A percentile compares a stretch with the other conserved stretches of the same genome.
Evolutionary conservation across 345 rosid species (phyloP).

Genomic region (Hirschfeldia incana): DNA sequence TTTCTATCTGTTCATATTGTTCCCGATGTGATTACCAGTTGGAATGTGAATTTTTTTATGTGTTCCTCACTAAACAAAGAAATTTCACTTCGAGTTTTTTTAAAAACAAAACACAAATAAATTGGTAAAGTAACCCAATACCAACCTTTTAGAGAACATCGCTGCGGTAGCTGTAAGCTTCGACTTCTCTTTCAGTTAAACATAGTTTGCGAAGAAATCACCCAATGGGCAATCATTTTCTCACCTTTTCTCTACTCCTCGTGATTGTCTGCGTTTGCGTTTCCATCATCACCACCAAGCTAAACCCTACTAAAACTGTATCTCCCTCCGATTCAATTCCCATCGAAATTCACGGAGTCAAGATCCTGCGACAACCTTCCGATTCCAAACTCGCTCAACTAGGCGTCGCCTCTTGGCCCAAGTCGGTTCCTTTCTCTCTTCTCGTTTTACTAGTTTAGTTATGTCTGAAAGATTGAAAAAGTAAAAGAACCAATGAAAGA

Average conservation of each 20-base stretch:
- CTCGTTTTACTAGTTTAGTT: background rate
- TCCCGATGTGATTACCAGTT: too few relatives aligned
- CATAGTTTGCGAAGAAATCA: background rate
- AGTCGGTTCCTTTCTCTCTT: conserved; percentile 19
- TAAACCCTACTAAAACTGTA: conserved; percentile 22
- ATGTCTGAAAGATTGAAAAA: background rate
- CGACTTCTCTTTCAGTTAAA: background rate
- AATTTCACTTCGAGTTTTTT: too few relatives aligned
- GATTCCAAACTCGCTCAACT: conserved; percentile 27
- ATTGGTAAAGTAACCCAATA: too few relatives aligned
- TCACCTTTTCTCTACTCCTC: conserved; percentile 21
- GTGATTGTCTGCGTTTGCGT: conserved; percentile 32
- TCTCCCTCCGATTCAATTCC: conserved; percentile 12
- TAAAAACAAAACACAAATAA: too few relatives aligned
- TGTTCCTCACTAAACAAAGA: too few relatives aligned
- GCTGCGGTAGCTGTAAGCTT: background rate
- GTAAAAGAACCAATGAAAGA: too few relatives aligned
- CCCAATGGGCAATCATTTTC: conserved; percentile 24
- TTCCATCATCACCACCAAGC: conserved; percentile 32
- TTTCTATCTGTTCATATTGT: too few relatives aligned
- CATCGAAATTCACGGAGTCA: conserved; percentile 34
- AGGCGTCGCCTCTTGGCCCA: conserved; percentile 41
- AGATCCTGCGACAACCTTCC: conserved; percentile 32
- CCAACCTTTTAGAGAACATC: too few relatives aligned
- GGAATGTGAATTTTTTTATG: too few relatives aligned